Evolutionary conservation across 306 rosid species (phyloP), one percentile per base, ranked within the genome.

Genomic region (Lablab purpureus): DNA sequence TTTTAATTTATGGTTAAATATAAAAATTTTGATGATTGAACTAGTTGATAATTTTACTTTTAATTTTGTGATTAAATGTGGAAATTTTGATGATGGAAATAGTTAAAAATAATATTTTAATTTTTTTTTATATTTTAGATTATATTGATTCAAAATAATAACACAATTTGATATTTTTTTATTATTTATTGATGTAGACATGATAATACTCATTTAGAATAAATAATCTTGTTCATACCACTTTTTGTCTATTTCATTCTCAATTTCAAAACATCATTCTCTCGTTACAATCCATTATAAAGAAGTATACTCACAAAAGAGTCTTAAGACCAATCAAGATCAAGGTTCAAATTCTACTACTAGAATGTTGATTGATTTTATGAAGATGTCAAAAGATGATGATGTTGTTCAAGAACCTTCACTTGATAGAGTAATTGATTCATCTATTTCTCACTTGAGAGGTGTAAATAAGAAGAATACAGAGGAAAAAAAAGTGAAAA

Each of bases 81-180:
- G n/a, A n/a, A n/a, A n/a, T n/a, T 73, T 52, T 13, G 68, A 15
- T 76, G n/a, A 80, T 62, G 45, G 27, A 73, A 76, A 46, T 74
- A 82, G 32, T 58, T 72, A 13, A 27, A 25, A 62, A 18, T 65
- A 25, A 13, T 59, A 59, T 18, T 59, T 59, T 36, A 25, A 34
- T 70, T 10, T 51, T 7, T 58, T 74, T 46, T 10, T 71, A 84
- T 85, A 81, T 27, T 76, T 69, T 56, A 46, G n/a, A 19, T 0
- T n/a, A 17, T 28, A 37, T 47, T 60, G 40, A 60, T 62, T 50
- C 22, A 63, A 73, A 74, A 76, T 81, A 74, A 82, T 74, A 78
- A 75, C 41, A 69, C 45, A 54, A 73, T 14, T 21, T 1, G 81
- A 45, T 85, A 86, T 91, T 67, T 77, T 55, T 85, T 84, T 36